Conservation (phyloP, 2,329 filamentous ascomycete genomes). For the Apiospora rasikravindrae region DNA sequence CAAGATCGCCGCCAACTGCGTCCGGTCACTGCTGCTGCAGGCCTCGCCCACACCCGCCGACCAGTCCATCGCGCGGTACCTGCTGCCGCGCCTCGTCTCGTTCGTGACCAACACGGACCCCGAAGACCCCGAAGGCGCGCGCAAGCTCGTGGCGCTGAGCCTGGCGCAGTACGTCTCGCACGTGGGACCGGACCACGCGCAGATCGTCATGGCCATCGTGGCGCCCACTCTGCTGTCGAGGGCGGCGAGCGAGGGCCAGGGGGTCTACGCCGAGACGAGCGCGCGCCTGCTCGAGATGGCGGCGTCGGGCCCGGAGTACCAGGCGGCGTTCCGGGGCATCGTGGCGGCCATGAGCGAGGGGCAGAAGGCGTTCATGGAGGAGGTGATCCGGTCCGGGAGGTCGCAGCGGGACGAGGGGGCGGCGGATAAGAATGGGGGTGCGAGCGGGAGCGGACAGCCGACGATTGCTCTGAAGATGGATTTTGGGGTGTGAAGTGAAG, state of each 20-base stretch:
- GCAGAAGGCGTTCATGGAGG: slow-evolving; percentile 80
- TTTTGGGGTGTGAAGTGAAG: slow-evolving; percentile 62
- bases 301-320: slow-evolving; percentile 60
- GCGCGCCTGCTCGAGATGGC: slow-evolving; percentile 81
- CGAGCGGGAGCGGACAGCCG: slow-evolving; percentile 61
- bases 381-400: slow-evolving; percentile 72
- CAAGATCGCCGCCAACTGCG: slow-evolving; percentile 88
- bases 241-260: slow-evolving; percentile 67
- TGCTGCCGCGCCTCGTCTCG: slow-evolving; percentile 75
- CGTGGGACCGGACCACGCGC: slow-evolving; percentile 50
- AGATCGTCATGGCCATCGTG: slow-evolving; percentile 74
- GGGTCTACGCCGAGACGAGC: slow-evolving; percentile 74
- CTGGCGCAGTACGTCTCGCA: slow-evolving; percentile 73
- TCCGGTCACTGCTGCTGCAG: slow-evolving; percentile 80
- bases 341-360: slow-evolving; percentile 73
- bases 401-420: slow-evolving; percentile 43
- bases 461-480: slow-evolving; percentile 95
- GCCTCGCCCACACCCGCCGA: slow-evolving; percentile 67
- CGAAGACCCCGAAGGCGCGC: slow-evolving; percentile 81
- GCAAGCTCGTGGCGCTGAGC: slow-evolving; percentile 72
- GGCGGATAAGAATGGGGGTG: slow-evolving; percentile 42
- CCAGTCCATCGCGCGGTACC: slow-evolving; percentile 73
- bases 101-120: slow-evolving; percentile 74
- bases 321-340: slow-evolving; percentile 73
- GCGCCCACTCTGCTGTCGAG: slow-evolving; percentile 78